Evolutionary conservation across 2,329 filamentous ascomycete genomes (phyloP).

Genomic region (Phyllosticta ampelicida): DNA sequence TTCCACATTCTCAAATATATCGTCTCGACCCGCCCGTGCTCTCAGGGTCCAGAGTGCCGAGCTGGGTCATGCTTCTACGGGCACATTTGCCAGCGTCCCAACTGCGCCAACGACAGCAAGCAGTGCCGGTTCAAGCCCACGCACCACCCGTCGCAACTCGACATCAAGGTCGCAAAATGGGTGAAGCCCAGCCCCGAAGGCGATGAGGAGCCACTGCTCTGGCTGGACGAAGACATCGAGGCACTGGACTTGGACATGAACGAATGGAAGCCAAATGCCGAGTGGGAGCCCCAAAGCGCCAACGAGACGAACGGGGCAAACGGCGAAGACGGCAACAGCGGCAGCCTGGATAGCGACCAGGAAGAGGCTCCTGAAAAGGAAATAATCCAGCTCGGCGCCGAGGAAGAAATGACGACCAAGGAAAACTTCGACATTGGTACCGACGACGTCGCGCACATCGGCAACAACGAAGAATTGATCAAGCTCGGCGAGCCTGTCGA

Average conservation of each 20-base stretch:
- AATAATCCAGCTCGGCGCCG: neutral
- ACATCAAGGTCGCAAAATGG: conserved; percentile 15
- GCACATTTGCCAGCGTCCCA: conserved; percentile 33
- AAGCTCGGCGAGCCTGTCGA: neutral
- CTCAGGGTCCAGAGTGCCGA: conserved; percentile 32
- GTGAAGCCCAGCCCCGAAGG: conserved; percentile 13
- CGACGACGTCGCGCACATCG: neutral
- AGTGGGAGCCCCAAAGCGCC: neutral
- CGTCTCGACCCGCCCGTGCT: conserved; percentile 35
- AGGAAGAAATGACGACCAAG: neutral
- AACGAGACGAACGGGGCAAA: neutral
- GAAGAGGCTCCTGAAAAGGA: conserved; percentile 3
- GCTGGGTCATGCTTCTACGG: conserved; percentile 35
- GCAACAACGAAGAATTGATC: neutral
- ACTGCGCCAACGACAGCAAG: conserved; percentile 14
- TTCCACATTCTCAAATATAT: conserved; percentile 35
- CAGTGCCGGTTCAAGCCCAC: conserved; percentile 18
- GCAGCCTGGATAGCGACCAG: neutral
- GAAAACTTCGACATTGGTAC: neutral
- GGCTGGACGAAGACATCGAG: neutral
- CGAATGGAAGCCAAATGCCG: neutral
- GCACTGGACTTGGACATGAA: neutral
- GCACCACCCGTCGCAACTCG: conserved; percentile 16
- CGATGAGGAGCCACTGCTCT: neutral
- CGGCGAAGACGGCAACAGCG: neutral